Base-by-base conservation (phyloP, 768 basidiomycete genomes). In the Tricholoma matsutake region DNA sequence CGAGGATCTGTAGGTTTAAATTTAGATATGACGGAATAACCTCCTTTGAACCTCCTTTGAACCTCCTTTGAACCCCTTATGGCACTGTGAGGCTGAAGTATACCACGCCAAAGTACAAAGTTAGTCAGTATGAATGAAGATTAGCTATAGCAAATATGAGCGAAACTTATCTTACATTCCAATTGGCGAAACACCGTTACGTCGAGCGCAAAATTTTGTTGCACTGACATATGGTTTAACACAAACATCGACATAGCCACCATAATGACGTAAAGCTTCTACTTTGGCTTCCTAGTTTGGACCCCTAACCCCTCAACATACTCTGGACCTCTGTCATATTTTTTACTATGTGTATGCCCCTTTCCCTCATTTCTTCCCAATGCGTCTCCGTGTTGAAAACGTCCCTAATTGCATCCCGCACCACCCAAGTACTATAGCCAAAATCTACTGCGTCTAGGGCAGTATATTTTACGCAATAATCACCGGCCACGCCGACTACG, bases 401-500 rank as follows among this genome's bases (percentile, higher is more conserved):
- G 54, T 80, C 81, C 67, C 73, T 79, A 52, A 83, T 78, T 18
- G 74, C 82, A 61, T 84, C 83, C 39, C 57, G 76, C 6, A 84
- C 69, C 4, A 84, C 75, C 81, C 81, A 84, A 8, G 79, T 78
- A 43, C 71, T 77, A 69, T 83, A 86, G 22, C 76, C 78, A 55
- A 73, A 77, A 57, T 82, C 78, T 55, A 76, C 69, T 1, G 83
- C 77, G 67, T 88, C 86, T 25, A 84, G 69, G 31, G 84, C 85
- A 3, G 84, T 83, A 54, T 68, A 77, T 62, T 83, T 81, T 61
- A 92, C 89, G 64, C 92, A 94, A 69, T 85, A 92, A 67, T 94
- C 92, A 2, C 89, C 85, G 18, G 92, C 92, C 34, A 94, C 73
- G 0, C 87, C 87, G 7, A 81, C 81, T 37, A 92, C 71, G 58